These are phyloP conservation scores for Simmondsia chinensis DNA, from an alignment of 148 eudicot species.

Conservation along the genomic window DNA sequence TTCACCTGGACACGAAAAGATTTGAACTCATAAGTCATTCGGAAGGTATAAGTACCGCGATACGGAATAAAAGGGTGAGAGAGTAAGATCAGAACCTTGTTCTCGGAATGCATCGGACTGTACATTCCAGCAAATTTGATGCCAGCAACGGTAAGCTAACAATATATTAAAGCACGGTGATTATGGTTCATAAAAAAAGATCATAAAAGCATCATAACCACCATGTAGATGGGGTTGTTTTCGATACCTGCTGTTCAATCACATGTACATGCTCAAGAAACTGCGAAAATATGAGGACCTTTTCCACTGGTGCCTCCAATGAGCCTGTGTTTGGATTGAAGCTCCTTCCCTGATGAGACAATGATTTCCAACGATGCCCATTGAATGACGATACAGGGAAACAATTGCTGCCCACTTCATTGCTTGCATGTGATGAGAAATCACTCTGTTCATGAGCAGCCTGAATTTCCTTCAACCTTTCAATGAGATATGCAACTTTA, in stretches of 20 bases:
- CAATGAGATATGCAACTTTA: slow-evolving; percentile 80
- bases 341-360: slow-evolving; percentile 10
- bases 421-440: slow-evolving; percentile 17
- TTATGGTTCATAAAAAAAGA: too few relatives aligned
- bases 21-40: slow-evolving; percentile 1
- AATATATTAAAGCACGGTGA: too few relatives aligned
- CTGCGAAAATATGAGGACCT: slow-evolving; percentile 93
- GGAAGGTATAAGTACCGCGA: background rate
- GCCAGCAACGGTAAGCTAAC: slow-evolving; percentile 66
- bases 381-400: slow-evolving; percentile 9
- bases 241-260: slow-evolving; percentile 76
- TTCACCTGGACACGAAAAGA: slow-evolving; percentile 56
- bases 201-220: too few relatives aligned
- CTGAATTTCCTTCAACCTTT: slow-evolving; percentile 60
- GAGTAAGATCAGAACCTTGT: slow-evolving; percentile 55
- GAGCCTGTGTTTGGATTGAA: slow-evolving; percentile 15
- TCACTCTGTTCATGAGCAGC: slow-evolving; percentile 24
- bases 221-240: background rate
- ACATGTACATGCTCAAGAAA: slow-evolving; percentile 96
- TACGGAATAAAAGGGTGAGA: too few relatives aligned
- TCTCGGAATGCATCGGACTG: slow-evolving; percentile 61
- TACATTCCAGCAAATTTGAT: slow-evolving; percentile 72
- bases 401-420: slow-evolving; percentile 12
- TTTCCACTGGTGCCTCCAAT: slow-evolving; percentile 26
- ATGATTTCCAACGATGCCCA: slow-evolving; percentile 4